A percentile compares a stretch with the other conserved stretches of the same genome.
phyloP scores from a whole-genome alignment of 305 asterid genomes.

The Fraxinus angustifolia region DNA sequence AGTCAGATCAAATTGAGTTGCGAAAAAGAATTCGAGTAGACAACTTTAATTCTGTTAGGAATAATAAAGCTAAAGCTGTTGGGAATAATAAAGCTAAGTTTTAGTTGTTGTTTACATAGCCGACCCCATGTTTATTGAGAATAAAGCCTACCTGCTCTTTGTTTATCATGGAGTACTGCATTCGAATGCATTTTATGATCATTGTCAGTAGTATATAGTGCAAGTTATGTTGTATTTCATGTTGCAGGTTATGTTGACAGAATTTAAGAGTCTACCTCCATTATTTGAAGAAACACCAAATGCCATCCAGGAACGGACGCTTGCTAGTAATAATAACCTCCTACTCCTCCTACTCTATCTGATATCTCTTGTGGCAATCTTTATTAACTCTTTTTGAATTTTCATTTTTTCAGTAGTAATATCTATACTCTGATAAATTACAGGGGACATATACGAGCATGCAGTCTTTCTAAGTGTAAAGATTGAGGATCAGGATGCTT shows the following conservation, averaged over 20 bases:
- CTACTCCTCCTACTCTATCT: not conserved
- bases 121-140: not conserved
- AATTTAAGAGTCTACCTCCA: conserved; percentile 77
- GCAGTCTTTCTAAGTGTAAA: conserved; percentile 88
- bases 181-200: not conserved
- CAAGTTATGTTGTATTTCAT: conserved; percentile 5
- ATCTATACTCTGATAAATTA: conserved; percentile 7
- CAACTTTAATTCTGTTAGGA: not conserved
- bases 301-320: conserved; percentile 66
- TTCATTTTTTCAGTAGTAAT: conserved; percentile 27
- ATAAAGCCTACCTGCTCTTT: not conserved
- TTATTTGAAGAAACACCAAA: conserved; percentile 65
- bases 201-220: not conserved
- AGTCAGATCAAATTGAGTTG: not conserved
- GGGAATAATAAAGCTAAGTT: not conserved
- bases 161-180: not conserved
- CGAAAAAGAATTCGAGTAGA: not conserved
- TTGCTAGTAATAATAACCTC: conserved; percentile 45
- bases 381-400: not conserved
- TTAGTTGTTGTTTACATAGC: not conserved
- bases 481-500: conserved; percentile 88
- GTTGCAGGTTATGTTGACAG: conserved; percentile 40
- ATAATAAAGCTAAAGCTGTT: not conserved
- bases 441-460: conserved; percentile 93
- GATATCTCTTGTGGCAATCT: not conserved